Conservation (phyloP, 2,329 filamentous ascomycete genomes). For the Cercospora beticola region DNA sequence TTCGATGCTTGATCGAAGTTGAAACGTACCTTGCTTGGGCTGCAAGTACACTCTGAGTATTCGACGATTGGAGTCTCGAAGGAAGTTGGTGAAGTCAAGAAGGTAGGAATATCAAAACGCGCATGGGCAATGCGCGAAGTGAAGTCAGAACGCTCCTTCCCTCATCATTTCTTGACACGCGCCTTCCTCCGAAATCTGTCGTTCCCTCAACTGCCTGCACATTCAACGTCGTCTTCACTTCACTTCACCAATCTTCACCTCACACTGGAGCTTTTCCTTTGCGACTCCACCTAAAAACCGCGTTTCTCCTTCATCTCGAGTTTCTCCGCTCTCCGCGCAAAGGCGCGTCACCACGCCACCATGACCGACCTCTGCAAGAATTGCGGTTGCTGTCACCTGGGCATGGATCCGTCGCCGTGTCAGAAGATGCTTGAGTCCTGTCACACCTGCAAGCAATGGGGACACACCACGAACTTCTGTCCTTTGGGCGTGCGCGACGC, state of each 20-base stretch:
- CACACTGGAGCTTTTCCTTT: neutral
- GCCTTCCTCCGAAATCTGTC: conserved; percentile 2
- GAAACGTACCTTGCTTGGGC: neutral
- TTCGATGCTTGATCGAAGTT: neutral
- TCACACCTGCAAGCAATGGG: conserved; percentile 22
- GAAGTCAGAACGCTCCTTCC: neutral
- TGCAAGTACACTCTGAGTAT: neutral
- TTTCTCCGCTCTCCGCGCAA: neutral
- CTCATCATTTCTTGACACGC: neutral
- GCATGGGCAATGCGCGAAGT: neutral
- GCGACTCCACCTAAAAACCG: conserved; percentile 8
- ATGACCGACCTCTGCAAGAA: conserved; percentile 32
- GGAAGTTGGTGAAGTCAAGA: neutral
- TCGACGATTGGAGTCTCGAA: neutral
- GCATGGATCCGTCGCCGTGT: conserved; percentile 23
- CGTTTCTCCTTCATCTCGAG: neutral
- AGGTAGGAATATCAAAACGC: conserved; percentile 1
- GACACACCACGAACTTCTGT: conserved; percentile 28
- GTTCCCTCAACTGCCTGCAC: neutral
- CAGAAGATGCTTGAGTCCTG: conserved; percentile 19
- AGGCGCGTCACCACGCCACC: neutral
- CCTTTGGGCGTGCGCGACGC: conserved; percentile 17
- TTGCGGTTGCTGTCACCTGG: conserved; percentile 30
- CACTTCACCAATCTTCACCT: neutral
- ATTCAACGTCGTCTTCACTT: neutral